A percentile compares a stretch with the other conserved stretches of the same genome.
phyloP scores from a whole-genome alignment of 148 eudicot species.

The Amaranthus hypochondriacus region DNA sequence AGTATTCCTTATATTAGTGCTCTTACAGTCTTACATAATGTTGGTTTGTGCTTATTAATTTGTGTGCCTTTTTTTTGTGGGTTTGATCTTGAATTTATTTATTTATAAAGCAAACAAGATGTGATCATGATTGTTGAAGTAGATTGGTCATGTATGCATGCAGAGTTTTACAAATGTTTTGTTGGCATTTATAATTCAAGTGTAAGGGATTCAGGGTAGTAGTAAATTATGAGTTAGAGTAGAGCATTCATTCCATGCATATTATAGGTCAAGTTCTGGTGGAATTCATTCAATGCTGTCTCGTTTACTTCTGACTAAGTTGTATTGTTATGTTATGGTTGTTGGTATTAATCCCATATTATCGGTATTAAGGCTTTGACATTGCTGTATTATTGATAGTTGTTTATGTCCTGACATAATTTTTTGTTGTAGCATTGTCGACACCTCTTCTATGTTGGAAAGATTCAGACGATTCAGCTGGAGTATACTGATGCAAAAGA shows the following conservation, averaged over 20 bases:
- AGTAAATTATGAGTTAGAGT: neutral
- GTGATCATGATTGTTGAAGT: neutral
- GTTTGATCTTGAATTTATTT: too few species aligned
- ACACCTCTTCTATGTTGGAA: constrained; percentile 90
- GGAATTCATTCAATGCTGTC: neutral
- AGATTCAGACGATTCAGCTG: constrained; percentile 91
- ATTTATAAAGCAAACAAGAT: too few species aligned
- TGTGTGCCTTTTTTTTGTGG: neutral
- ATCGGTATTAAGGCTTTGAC: too few species aligned
- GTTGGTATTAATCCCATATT: neutral
- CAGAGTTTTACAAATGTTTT: neutral
- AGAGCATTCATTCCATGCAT: neutral
- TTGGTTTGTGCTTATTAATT: neutral
- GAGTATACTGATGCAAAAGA: constrained; percentile 99
- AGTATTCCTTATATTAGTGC: neutral
- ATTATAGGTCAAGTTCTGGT: neutral
- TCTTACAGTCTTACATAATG: neutral
- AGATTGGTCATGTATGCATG: neutral
- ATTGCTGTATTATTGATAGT: too few species aligned
- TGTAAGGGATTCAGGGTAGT: neutral
- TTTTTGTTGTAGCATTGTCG: constrained; percentile 65
- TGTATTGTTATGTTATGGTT: neutral
- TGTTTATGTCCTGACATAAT: neutral
- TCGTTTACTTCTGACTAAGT: neutral
- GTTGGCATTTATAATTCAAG: neutral